Base-by-base conservation (phyloP, 2,329 filamentous ascomycete species). In the Aschersonia sp. region DNA sequence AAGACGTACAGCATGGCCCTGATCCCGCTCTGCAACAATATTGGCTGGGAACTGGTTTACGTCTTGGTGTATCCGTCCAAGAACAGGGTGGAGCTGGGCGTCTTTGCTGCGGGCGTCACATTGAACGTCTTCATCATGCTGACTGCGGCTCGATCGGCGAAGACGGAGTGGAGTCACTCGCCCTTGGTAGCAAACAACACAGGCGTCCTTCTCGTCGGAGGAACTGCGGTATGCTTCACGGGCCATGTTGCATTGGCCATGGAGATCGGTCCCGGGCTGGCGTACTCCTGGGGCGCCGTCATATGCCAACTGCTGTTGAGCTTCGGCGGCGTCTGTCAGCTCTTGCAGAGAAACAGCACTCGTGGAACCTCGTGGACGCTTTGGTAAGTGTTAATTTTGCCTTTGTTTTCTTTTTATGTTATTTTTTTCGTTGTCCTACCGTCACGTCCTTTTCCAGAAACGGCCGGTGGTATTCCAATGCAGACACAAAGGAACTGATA, bases 281-380 rank as follows among this genome's bases (percentile, higher is more conserved):
- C 51, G 4, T 52, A 52, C 11, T 51, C 51, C 4, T 52, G 51
- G 51, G 49, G 51, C 4, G 51, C 51, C 30, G 51, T 52, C 32
- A 47, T 52, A 10, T 52, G 51, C 42, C 51, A 52, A 29, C 42
- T 52, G 29, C 42, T 46, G 12, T 43, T 52, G 39, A 52, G 47
- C 5, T 22, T 52, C 4, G 51, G 51, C 4, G 51, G 47, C 30
- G 7, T 52, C 10, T 52, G 47, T 30, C 51, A 49, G 41, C 30
- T 52, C n/a, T 44, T 52, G 37, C 42, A 51, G 46, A 46, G 51
- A 14, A 49, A 52, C 14, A 51, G 47, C 22, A 51, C 51, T 4
- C 43, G 46, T 8, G 51, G 51, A 12, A 49, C 47, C 12, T 52
- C 51, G 1, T 45, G 46, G 46, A 51, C 44, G 12, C 39, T 52